phyloP scores from a whole-genome alignment of 2,329 filamentous ascomycete genomes.

The Aspergillus awamori region DNA sequence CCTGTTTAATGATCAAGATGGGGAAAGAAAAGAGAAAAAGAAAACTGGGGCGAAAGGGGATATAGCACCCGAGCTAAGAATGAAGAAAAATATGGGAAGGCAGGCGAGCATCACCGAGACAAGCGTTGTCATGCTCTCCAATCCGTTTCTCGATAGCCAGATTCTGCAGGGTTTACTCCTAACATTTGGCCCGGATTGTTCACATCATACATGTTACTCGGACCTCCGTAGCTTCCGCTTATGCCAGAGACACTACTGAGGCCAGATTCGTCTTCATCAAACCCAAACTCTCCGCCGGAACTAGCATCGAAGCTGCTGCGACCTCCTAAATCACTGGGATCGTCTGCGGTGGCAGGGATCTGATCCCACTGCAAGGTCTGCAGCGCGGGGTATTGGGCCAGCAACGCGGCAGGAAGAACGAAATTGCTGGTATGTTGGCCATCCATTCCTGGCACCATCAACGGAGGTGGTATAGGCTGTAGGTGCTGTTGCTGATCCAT shows the following conservation, averaged over 20 bases:
- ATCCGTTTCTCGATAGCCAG: constrained; percentile 32
- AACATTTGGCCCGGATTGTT: constrained; percentile 33
- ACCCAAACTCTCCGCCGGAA: constrained; percentile 47
- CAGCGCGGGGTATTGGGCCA: constrained; percentile 92
- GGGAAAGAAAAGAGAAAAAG: background rate
- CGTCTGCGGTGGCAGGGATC: constrained; percentile 62
- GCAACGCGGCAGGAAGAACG: constrained; percentile 78
- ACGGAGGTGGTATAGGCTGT: constrained; percentile 58
- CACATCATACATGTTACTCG: constrained; percentile 36
- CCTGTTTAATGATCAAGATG: background rate
- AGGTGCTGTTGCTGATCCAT: constrained; percentile 71
- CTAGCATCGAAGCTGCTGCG: constrained; percentile 57
- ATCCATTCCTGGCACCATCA: constrained; percentile 63
- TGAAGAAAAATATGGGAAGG: constrained; percentile 7
- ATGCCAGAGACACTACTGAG: constrained; percentile 39
- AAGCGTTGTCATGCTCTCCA: constrained; percentile 27
- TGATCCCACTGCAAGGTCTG: constrained; percentile 88
- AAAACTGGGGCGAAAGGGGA: background rate
- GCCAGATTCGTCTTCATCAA: constrained; percentile 48
- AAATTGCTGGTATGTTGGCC: constrained; percentile 64
- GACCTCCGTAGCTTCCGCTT: constrained; percentile 37
- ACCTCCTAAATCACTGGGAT: constrained; percentile 64
- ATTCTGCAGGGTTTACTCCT: constrained; percentile 32
- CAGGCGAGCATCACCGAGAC: background rate
- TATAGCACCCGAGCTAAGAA: background rate